Evolutionary conservation across 352 stramenopile species (phyloP).

Genomic region (Phytophthora pseudosyringae): DNA sequence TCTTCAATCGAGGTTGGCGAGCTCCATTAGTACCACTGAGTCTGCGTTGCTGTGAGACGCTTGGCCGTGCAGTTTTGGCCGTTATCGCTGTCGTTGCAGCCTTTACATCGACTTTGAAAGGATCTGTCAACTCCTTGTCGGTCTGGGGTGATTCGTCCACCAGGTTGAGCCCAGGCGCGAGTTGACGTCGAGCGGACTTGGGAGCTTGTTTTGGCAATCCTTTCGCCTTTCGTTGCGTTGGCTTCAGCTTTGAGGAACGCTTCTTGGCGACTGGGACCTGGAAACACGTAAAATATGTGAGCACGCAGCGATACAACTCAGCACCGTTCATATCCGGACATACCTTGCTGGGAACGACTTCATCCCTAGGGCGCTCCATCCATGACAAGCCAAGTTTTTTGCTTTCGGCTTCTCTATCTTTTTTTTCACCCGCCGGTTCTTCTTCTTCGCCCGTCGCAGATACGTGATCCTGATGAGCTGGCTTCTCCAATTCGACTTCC

Average conservation of each 20-base stretch:
- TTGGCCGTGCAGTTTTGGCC: neutral
- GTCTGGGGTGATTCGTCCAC: conserved; percentile 25
- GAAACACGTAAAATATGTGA: conserved; percentile 5
- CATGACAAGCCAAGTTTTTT: conserved; percentile 5
- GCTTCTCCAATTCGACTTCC: conserved; percentile 2
- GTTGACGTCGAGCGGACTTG: conserved; percentile 32
- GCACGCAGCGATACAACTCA: neutral
- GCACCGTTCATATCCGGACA: neutral
- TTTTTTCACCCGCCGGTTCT: neutral
- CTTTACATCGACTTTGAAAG: neutral
- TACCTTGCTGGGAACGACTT: conserved; percentile 23
- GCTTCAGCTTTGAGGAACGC: conserved; percentile 14
- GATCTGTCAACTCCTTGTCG: conserved; percentile 26
- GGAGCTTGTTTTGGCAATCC: conserved; percentile 15
- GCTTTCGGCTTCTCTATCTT: conserved; percentile 6
- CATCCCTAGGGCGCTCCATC: neutral
- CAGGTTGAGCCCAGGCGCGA: conserved; percentile 26
- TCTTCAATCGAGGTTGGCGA: conserved; percentile 33
- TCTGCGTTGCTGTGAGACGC: neutral
- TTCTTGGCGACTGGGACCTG: conserved; percentile 14
- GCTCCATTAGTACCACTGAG: neutral
- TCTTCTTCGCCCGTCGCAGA: conserved; percentile 6
- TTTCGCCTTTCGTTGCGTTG: conserved; percentile 20
- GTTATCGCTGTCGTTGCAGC: conserved; percentile 1
- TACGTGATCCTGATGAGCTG: neutral